phyloP scores from a whole-genome alignment of 2,329 filamentous ascomycete genomes.

The Arachnomyces sp. region DNA sequence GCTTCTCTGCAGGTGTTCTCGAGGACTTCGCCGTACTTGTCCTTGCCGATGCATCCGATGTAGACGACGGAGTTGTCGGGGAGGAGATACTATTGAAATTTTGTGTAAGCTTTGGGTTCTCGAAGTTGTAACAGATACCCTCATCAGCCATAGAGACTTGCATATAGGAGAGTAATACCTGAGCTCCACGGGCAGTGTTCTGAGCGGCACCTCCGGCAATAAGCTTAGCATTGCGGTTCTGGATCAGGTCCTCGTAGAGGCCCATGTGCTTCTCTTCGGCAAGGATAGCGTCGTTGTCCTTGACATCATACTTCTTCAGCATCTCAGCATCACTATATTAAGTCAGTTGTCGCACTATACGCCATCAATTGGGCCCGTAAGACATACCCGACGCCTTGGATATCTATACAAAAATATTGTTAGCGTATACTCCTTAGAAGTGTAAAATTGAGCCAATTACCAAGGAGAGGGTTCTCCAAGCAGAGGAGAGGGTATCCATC shows the following conservation, averaged over 20 bases:
- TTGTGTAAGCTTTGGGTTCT: background rate
- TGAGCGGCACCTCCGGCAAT: constrained; percentile 94
- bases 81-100: constrained; percentile 66
- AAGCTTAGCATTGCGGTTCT: constrained; percentile 85
- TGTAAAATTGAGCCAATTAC: constrained; percentile 40
- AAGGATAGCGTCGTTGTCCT: constrained; percentile 95
- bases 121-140: too few species aligned
- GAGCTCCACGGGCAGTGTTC: constrained; percentile 91
- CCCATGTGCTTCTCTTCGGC: constrained; percentile 83
- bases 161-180: constrained; percentile 38
- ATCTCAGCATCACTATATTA: constrained; percentile 64
- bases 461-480: constrained; percentile 95
- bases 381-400: constrained; percentile 66
- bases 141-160: too few species aligned
- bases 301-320: constrained; percentile 85
- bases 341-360: constrained; percentile 14
- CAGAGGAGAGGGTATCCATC: constrained; percentile 85
- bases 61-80: constrained; percentile 82
- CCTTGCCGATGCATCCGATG: constrained; percentile 86
- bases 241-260: constrained; percentile 87
- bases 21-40: constrained; percentile 89
- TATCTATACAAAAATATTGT: constrained; percentile 51
- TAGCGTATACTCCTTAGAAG: constrained; percentile 10
- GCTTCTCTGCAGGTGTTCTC: constrained; percentile 76
- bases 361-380: background rate